These are phyloP conservation scores for Rhizomucor miehei DNA, from an alignment of 371 early-diverging fungal species.

Conservation along the genomic window DNA sequence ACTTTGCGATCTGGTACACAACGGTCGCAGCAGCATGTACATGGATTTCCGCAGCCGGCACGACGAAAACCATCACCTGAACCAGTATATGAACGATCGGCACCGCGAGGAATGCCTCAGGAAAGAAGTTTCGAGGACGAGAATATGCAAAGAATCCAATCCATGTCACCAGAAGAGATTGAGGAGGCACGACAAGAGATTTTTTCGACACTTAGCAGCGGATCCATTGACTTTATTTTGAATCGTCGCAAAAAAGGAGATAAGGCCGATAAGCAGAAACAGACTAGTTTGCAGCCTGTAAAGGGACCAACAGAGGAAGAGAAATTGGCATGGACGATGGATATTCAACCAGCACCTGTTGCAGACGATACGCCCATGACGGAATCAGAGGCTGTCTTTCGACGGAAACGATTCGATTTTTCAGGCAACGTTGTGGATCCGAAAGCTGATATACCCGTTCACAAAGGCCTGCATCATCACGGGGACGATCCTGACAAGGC, in stretches of 20 bases:
- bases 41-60: constrained; percentile 57
- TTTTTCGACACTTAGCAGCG: constrained; percentile 52
- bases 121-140: constrained; percentile 48
- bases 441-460: constrained; percentile 51
- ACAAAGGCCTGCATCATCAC: constrained; percentile 85
- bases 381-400: constrained; percentile 24
- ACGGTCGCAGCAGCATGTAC: constrained; percentile 22
- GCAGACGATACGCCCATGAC: constrained; percentile 7
- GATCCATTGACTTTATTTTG: constrained; percentile 46
- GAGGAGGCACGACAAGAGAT: constrained; percentile 59
- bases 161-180: constrained; percentile 64
- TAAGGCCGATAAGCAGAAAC: constrained; percentile 20
- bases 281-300: constrained; percentile 51
- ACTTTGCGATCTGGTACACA: constrained; percentile 10
- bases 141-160: constrained; percentile 48
- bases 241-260: constrained; percentile 18
- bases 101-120: constrained; percentile 22
- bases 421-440: constrained; percentile 64
- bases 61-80: constrained; percentile 36
- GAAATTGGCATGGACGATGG: constrained; percentile 73
- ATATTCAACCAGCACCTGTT: constrained; percentile 17
- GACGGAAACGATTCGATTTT: constrained; percentile 71
- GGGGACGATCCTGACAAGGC: constrained; percentile 80
- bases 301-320: constrained; percentile 59
- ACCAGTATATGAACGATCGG: neutral